These are phyloP conservation scores for Stipa capillata DNA, from an alignment of 176 grass and related monocot genomes.

Conservation along the genomic window DNA sequence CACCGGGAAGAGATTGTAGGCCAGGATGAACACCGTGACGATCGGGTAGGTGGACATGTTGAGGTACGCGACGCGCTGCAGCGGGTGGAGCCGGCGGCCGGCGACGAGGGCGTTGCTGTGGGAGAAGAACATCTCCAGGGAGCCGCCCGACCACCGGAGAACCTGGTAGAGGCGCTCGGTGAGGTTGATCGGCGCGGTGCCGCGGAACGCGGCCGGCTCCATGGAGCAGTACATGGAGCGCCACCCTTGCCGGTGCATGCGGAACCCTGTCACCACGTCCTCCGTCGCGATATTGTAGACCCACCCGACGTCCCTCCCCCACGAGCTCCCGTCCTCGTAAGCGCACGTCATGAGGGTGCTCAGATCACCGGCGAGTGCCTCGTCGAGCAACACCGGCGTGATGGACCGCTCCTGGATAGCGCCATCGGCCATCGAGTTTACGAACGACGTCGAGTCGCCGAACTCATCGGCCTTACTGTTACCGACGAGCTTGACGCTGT, in stretches of 20 bases:
- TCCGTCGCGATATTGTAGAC: slow-evolving; percentile 40
- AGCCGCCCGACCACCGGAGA: slow-evolving; percentile 19
- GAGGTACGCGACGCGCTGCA: slow-evolving; percentile 29
- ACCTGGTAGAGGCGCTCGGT: slow-evolving; percentile 33
- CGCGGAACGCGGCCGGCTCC: slow-evolving; percentile 26
- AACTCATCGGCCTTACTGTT: background rate
- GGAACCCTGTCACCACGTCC: slow-evolving; percentile 36
- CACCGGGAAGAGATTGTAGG: slow-evolving; percentile 32
- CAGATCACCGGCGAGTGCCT: background rate
- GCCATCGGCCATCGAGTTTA: background rate
- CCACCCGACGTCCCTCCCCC: slow-evolving; percentile 32
- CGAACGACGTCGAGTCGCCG: background rate
- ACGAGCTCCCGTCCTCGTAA: slow-evolving; percentile 8
- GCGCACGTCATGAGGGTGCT: background rate
- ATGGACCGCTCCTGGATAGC: background rate
- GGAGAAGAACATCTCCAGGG: slow-evolving; percentile 43
- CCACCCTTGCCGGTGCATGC: slow-evolving; percentile 31
- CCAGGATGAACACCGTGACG: slow-evolving; percentile 27
- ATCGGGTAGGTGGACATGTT: slow-evolving; percentile 32
- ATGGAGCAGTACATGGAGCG: slow-evolving; percentile 12
- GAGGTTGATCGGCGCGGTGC: slow-evolving; percentile 35
- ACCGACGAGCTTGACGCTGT: background rate
- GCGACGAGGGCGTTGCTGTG: slow-evolving; percentile 22
- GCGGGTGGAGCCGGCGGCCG: background rate
- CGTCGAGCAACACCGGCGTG: background rate